Percentiles rank a stretch among this genome's conserved stretches.
Evolutionary conservation across 805 yeast species (phyloP).

Genomic region (Candida insectorum): DNA sequence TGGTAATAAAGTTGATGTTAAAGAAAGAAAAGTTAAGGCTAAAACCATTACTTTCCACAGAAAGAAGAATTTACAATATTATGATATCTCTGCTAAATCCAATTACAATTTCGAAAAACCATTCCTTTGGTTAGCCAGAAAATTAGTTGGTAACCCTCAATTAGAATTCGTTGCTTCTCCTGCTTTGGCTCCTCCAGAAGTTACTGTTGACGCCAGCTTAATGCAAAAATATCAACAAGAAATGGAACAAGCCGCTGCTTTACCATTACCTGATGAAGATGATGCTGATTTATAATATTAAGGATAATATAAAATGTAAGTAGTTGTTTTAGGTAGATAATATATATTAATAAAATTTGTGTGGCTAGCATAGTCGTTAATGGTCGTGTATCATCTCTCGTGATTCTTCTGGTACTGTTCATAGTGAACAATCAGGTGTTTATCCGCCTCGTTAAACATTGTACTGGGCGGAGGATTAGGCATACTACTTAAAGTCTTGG

Average conservation of each 20-base stretch:
- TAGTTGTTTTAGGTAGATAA: background rate
- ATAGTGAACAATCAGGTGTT: conserved; percentile 5
- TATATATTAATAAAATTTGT: no score
- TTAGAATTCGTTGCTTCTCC: conserved; percentile 99
- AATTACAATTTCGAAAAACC: conserved; percentile 99
- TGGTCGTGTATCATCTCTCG: no score
- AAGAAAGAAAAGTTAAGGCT: conserved; percentile 99
- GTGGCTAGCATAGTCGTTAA: no score
- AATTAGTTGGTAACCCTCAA: conserved; percentile 96
- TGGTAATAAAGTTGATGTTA: conserved; percentile 99
- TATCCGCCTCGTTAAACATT: conserved; percentile 15
- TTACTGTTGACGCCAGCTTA: conserved; percentile 91
- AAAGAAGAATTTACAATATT: conserved; percentile 99
- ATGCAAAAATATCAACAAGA: conserved; percentile 99
- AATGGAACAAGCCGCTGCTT: conserved; percentile 98
- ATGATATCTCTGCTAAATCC: conserved; percentile 99
- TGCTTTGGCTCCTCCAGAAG: conserved; percentile 99
- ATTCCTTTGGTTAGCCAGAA: conserved; percentile 99
- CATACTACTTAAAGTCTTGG: conserved; percentile 23
- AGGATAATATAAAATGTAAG: background rate
- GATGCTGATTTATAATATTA: conserved; percentile 93
- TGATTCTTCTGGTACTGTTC: background rate
- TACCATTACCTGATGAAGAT: conserved; percentile 99
- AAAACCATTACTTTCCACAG: conserved; percentile 99
- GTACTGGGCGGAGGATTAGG: conserved; percentile 36